These are phyloP conservation scores for Gynochthodes officinalis DNA, from an alignment of 257 asterid genomes.

Conservation along the genomic window DNA sequence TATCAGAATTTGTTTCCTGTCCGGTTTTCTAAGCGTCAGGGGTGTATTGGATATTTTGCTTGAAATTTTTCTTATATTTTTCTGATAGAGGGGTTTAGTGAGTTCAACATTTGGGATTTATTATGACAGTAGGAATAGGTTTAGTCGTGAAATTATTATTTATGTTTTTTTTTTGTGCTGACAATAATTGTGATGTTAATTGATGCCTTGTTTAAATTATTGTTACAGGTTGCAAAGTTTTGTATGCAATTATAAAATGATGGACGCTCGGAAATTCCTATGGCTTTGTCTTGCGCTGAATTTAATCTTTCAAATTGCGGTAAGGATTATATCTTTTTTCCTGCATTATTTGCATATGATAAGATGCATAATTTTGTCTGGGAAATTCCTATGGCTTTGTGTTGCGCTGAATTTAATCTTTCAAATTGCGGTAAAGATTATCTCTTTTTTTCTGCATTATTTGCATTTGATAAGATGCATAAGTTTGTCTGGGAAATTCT, in stretches of 20 bases:
- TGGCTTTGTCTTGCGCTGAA: slow-evolving; percentile 27
- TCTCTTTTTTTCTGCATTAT: neutral
- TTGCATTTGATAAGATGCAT: slow-evolving; percentile 23
- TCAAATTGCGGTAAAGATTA: slow-evolving; percentile 43
- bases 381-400: slow-evolving; percentile 27
- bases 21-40: too few relatives aligned
- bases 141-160: neutral
- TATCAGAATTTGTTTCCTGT: neutral
- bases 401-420: slow-evolving; percentile 33
- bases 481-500: slow-evolving; percentile 23
- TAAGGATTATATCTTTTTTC: slow-evolving; percentile 20
- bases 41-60: neutral
- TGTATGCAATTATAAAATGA: slow-evolving; percentile 27
- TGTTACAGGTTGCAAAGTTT: slow-evolving; percentile 24
- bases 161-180: neutral
- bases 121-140: neutral
- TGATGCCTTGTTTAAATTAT: neutral
- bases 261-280: slow-evolving; percentile 37
- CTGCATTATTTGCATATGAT: slow-evolving; percentile 2
- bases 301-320: slow-evolving; percentile 44
- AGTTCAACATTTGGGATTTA: neutral
- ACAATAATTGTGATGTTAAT: neutral
- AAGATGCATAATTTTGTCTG: slow-evolving; percentile 29
- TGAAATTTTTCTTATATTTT: neutral
- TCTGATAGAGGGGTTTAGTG: too few relatives aligned